phyloP scores from a whole-genome alignment of 495 filamentous ascomycete genomes.

The Penicillium waksmanii region DNA sequence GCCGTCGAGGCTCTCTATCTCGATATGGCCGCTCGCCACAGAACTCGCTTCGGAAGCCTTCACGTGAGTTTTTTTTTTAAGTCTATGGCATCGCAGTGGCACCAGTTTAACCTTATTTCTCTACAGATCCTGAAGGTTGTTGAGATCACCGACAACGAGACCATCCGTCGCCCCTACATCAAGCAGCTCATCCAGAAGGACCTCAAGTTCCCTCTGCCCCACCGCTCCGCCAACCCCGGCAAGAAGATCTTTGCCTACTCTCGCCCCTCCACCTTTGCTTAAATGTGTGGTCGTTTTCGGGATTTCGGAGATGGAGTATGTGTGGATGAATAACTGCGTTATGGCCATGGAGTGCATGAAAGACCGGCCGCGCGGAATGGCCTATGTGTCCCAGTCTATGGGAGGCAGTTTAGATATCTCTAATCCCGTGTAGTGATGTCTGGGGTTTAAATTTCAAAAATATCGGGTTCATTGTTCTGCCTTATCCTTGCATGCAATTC shows the following conservation, averaged over 20 bases:
- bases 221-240: constrained; percentile 82
- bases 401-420: constrained; percentile 50
- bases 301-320: constrained; percentile 41
- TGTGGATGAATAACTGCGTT: constrained; percentile 53
- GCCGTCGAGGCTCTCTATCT: constrained; percentile 97
- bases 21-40: constrained; percentile 99
- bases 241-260: constrained; percentile 90
- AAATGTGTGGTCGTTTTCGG: constrained; percentile 49
- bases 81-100: neutral
- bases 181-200: constrained; percentile 93
- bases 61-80: constrained; percentile 81
- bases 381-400: constrained; percentile 45
- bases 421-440: constrained; percentile 52
- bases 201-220: constrained; percentile 97
- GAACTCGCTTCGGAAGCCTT: constrained; percentile 94
- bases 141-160: constrained; percentile 88
- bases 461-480: constrained; percentile 36
- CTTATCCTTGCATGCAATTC: constrained; percentile 5
- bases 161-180: constrained; percentile 97
- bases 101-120: constrained; percentile 29
- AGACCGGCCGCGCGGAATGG: constrained; percentile 45
- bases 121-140: constrained; percentile 94
- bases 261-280: constrained; percentile 87
- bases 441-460: constrained; percentile 49
- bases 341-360: constrained; percentile 54